Base-by-base conservation (phyloP, 2,329 filamentous ascomycete species). In the Venturiaceae sp. region DNA sequence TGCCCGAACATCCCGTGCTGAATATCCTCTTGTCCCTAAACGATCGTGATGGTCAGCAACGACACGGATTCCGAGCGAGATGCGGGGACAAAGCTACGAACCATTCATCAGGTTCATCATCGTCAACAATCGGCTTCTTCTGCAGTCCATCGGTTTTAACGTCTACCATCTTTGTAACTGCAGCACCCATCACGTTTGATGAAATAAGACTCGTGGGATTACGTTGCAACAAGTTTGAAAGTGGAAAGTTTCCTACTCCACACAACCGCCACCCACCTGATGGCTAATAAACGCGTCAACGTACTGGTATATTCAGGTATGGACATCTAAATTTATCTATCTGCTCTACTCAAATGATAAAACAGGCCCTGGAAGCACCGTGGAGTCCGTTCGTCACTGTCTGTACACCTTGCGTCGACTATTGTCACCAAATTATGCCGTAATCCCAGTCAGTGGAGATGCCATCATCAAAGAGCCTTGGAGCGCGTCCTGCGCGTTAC, bases 51-150 rank as follows among this genome's bases (percentile, higher is more conserved):
- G 53, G 53, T 58, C 44, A 58, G 11, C 39, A 23, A 11, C 47
- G 36, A 59, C 47, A 44, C 21, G 30, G 26, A 50, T 23, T 6
- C 44, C 26, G 26, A 30, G 11, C 23, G 30, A 30, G 44, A 30
- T 23, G 28, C 59, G 39, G 54, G 16, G 63, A 62, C 44, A 30
- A n/a, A n/a, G 60, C 37, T 63, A 67, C 82, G 73, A 77, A 97
- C 94, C 92, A 97, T 61, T 96, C 92, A 79, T 97, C 94, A 3
- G 89, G 89, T 73, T 96, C 92, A 73, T 96, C 91, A 60, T 92
- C 88, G 37, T 85, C 83, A 47, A 82, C 78, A 30, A 64, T 55
- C 13, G 77, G 68, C 55, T 73, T 68, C 19, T 71, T 65, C 32
- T 55, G 21, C 2, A 64, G 32, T 70, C 68, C 62, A 65, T 64